Conservation (phyloP, 768 basidiomycete genomes). For the Boletus bicolor region DNA sequence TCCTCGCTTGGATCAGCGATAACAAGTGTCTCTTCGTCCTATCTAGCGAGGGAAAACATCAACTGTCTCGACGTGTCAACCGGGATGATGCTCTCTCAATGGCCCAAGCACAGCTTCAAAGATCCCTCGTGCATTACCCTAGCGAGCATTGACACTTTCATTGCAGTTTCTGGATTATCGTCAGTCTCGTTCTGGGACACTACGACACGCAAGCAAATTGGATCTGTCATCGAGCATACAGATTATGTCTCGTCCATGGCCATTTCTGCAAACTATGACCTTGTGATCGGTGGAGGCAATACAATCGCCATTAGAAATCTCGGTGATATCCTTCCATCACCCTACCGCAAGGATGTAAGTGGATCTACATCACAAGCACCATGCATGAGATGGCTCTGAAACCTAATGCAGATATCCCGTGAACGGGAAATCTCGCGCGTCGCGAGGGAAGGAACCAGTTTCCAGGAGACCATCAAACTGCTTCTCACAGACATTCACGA, state of each 20-base stretch:
- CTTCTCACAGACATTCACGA: no score
- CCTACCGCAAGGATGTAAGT: not conserved
- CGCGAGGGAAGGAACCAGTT: no score
- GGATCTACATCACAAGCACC: no score
- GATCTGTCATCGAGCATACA: not conserved
- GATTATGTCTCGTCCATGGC: not conserved
- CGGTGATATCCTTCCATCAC: not conserved
- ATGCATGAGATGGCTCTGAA: not conserved
- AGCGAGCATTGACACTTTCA: not conserved
- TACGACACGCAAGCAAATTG: not conserved
- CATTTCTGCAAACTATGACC: not conserved
- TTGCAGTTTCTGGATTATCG: not conserved
- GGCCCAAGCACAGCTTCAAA: not conserved
- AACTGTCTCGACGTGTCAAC: no score
- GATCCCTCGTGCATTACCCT: not conserved
- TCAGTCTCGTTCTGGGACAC: constrained; percentile 12
- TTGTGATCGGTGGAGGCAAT: not conserved
- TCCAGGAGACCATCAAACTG: no score
- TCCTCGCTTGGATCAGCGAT: no score
- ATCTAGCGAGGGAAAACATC: no score
- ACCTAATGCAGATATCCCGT: no score
- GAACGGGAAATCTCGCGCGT: not conserved
- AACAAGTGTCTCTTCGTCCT: no score
- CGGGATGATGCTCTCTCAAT: not conserved
- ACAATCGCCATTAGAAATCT: not conserved